Evolutionary conservation across 2,329 filamentous ascomycete genomes (phyloP), one percentile per base, ranked within the genome.

Genomic region (Pseudonectria foliicola): DNA sequence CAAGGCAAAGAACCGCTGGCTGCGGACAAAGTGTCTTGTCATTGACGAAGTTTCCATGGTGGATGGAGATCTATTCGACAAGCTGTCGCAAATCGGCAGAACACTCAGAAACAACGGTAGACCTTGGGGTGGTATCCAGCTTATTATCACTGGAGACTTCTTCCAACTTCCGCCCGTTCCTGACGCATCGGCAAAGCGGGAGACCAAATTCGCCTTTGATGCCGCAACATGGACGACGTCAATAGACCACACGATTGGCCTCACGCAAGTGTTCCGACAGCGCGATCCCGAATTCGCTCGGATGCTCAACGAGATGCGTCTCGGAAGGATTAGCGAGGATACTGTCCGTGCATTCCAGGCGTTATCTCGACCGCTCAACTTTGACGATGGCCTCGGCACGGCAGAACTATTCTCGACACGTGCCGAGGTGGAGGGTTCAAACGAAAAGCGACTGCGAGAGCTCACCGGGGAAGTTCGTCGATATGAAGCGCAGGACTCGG

Each of bases 11-110:
- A 82, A 79, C 44, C 77, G 90, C 27, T 98, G 93, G 93, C 64
- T 93, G 45, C 77, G 80, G 37, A 94, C 88, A 1, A 94, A 89
- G 54, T 78, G 87, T 10, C 73, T 98, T 15, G 73, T 98, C 47
- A 77, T 98, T 50, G 92, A 98, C 60, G 92, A 98, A 57, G 81
- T 98, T 4, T 96, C 92, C 10, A 98, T 98, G 93, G 89, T 98
- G 4, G 92, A 98, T 51, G 92, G 87, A 1, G 89, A 95, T 24
- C 70, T 98, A 0, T 98, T 96, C 48, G 92, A 98, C 66, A 98
- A 98, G 60, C 73, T 98, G 13, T 88, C 93, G 42, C 77, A 84
- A 41, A 84, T 98, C 46, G 90, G 89, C 11, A 77, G 90, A 37
- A 77, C 71, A 4, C 79, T 98, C 42, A 79, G 89, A 35, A 95